A percentile compares a stretch with the other conserved stretches of the same genome.
Conservation (phyloP, 192 early-diverging fungal genomes). For the Backusella australiensis region DNA sequence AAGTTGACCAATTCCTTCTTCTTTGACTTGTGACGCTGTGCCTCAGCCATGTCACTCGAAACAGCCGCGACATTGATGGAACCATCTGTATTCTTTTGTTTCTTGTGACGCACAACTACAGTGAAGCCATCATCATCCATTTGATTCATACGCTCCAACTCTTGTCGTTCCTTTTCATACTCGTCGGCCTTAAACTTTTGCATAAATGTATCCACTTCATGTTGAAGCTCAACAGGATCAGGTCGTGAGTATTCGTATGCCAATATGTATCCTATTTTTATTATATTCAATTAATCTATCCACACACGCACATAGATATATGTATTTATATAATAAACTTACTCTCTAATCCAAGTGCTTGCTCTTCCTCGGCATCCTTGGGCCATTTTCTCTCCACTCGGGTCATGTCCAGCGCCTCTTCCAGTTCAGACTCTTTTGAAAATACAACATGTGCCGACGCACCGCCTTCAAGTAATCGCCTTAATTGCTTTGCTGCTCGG, state of each 20-base stretch:
- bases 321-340: not conserved
- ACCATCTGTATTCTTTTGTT: slow-evolving; percentile 64
- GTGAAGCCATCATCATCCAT: slow-evolving; percentile 95
- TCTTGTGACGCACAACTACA: slow-evolving; percentile 70
- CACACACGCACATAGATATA: no score
- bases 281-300: no score
- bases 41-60: slow-evolving; percentile 51
- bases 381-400: slow-evolving; percentile 58
- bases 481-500: slow-evolving; percentile 18
- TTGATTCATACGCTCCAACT: slow-evolving; percentile 66
- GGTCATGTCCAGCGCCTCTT: slow-evolving; percentile 61
- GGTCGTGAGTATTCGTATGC: slow-evolving; percentile 32
- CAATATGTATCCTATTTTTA: slow-evolving; percentile 21
- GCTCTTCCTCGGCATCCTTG: slow-evolving; percentile 41
- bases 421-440: slow-evolving; percentile 61
- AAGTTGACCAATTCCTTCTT: slow-evolving; percentile 85
- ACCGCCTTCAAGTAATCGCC: slow-evolving; percentile 49
- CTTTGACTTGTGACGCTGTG: slow-evolving; percentile 46
- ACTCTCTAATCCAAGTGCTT: slow-evolving; percentile 52
- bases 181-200: slow-evolving; percentile 75
- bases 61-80: slow-evolving; percentile 43
- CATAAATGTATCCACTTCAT: slow-evolving; percentile 72
- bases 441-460: slow-evolving; percentile 71
- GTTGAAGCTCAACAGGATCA: slow-evolving; percentile 45
- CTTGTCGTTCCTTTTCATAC: slow-evolving; percentile 62